These are phyloP conservation scores for Piper longum DNA, from an alignment of 164 flowering plant species.

Conservation along the genomic window DNA sequence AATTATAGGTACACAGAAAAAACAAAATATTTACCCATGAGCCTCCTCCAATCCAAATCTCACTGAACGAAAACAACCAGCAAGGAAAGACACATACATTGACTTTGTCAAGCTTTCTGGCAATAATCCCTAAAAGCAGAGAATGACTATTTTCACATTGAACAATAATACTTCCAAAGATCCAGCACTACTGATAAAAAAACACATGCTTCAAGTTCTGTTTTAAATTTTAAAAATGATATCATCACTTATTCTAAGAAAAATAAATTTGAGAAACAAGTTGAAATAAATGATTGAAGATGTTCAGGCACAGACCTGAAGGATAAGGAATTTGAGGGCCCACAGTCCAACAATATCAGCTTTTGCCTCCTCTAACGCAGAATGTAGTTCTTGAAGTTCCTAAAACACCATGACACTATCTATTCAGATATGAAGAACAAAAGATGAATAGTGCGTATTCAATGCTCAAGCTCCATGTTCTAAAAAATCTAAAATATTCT, in stretches of 20 bases:
- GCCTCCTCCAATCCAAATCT: constrained; percentile 94
- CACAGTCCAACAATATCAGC: constrained; percentile 98
- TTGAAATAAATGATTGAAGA: not conserved
- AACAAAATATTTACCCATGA: constrained; percentile 55
- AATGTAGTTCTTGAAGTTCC: constrained; percentile 95
- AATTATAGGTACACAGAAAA: constrained; percentile 1
- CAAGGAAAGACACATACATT: constrained; percentile 89
- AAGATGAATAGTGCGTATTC: not conserved
- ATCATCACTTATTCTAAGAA: no score
- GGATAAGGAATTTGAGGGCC: constrained; percentile 67
- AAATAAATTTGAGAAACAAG: not conserved
- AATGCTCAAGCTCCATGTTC: no score
- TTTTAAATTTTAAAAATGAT: no score
- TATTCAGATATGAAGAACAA: not conserved
- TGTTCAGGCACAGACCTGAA: constrained; percentile 33
- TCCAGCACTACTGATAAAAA: not conserved
- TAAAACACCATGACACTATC: constrained; percentile 16
- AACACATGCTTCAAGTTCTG: not conserved
- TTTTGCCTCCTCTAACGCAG: constrained; percentile 93
- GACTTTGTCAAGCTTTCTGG: constrained; percentile 42
- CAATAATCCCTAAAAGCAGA: constrained; percentile 44
- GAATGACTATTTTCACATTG: not conserved
- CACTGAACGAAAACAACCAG: constrained; percentile 92
- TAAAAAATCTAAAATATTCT: no score
- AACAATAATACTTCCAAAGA: not conserved